phyloP scores from a whole-genome alignment of 2,329 filamentous ascomycete genomes.

The Cercospora janseana region DNA sequence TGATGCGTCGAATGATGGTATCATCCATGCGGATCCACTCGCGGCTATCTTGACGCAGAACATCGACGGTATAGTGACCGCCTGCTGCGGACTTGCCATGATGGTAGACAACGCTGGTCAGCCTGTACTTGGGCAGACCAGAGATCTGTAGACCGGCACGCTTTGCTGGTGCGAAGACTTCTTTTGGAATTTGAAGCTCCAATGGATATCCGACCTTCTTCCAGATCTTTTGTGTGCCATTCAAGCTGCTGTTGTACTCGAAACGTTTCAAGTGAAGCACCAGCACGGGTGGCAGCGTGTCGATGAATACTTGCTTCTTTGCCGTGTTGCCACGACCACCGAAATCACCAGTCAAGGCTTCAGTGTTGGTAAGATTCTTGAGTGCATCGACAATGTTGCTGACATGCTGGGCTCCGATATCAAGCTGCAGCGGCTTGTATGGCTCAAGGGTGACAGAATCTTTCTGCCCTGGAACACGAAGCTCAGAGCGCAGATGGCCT shows the following conservation, averaged over 20 bases:
- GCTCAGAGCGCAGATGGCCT: constrained; percentile 83
- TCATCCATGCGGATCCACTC: constrained; percentile 98
- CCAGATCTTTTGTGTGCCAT: constrained; percentile 94
- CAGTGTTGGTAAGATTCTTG: constrained; percentile 76
- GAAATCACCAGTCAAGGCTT: constrained; percentile 82
- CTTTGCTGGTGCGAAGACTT: constrained; percentile 77
- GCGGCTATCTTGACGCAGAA: constrained; percentile 86
- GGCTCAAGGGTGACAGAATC: constrained; percentile 89
- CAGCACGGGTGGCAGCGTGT: constrained; percentile 83
- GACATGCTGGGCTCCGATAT: constrained; percentile 83
- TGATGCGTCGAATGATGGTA: constrained; percentile 80
- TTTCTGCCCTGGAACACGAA: constrained; percentile 81
- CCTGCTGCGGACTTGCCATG: constrained; percentile 95
- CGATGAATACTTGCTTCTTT: constrained; percentile 93
- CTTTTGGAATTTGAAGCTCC: constrained; percentile 88
- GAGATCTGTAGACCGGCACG: constrained; percentile 55
- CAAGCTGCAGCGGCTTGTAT: constrained; percentile 89
- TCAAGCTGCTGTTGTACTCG: constrained; percentile 78
- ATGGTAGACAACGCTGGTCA: constrained; percentile 92
- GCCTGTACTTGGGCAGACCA: constrained; percentile 73
- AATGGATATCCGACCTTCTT: constrained; percentile 96
- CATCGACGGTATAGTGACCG: constrained; percentile 97
- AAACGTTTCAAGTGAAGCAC: constrained; percentile 97
- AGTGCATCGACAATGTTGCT: constrained; percentile 90
- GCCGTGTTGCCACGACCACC: constrained; percentile 71